Evolutionary conservation across 306 rosid genomes (phyloP).

Genomic region (Quercus mongolica): DNA sequence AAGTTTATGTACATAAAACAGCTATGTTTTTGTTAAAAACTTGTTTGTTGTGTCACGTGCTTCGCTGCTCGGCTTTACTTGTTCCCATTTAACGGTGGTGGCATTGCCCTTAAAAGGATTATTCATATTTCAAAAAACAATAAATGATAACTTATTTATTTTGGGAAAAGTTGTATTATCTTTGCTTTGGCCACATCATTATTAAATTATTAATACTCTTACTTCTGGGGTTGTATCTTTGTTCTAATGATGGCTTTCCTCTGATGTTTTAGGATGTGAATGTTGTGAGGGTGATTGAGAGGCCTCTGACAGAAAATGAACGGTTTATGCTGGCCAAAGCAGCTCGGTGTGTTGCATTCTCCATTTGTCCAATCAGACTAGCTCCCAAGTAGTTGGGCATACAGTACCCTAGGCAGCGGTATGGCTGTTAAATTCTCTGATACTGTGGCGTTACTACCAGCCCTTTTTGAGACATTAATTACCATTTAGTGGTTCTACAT

Average conservation of each 20-base stretch:
- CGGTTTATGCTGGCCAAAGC: slow-evolving; percentile 93
- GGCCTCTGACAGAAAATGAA: slow-evolving; percentile 82
- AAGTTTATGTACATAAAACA: neutral
- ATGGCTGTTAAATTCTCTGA: slow-evolving; percentile 5
- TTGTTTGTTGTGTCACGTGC: neutral
- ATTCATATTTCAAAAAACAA: neutral
- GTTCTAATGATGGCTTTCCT: neutral
- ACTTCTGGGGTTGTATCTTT: slow-evolving; percentile 13
- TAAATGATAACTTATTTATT: neutral
- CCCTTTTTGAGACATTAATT: neutral
- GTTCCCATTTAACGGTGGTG: neutral
- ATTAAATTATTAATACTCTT: slow-evolving; percentile 5
- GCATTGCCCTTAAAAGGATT: neutral
- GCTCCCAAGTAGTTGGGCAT: slow-evolving; percentile 60
- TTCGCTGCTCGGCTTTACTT: neutral
- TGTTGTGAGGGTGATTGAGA: slow-evolving; percentile 87
- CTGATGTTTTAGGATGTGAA: slow-evolving; percentile 63
- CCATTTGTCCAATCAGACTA: slow-evolving; percentile 74
- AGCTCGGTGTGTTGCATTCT: slow-evolving; percentile 94
- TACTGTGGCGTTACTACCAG: slow-evolving; percentile 14
- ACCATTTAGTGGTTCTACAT: neutral
- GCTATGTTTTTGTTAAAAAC: neutral
- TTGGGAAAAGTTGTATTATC: neutral
- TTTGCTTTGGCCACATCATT: neutral
- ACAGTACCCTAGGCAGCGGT: neutral